Evolutionary conservation across 495 filamentous ascomycete species (phyloP).

Genomic region (Hypoxylon intermedium): DNA sequence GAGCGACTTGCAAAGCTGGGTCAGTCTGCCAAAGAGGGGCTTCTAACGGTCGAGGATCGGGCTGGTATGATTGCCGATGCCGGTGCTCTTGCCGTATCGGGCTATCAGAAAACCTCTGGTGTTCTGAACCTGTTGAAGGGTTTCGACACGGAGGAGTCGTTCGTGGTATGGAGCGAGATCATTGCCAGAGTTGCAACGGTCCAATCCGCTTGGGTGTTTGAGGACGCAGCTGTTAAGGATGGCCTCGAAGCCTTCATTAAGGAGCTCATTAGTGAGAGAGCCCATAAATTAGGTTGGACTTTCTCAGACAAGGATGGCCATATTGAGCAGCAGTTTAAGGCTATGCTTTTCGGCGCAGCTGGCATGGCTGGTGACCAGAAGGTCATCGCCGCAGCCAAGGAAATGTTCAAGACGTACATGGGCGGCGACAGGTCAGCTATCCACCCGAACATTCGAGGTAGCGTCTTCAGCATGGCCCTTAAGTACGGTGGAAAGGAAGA

Average conservation of each 20-base stretch:
- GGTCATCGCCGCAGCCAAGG: slow-evolving; percentile 67
- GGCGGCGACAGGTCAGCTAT: slow-evolving; percentile 71
- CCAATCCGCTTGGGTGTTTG: slow-evolving; percentile 87
- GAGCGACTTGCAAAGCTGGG: slow-evolving; percentile 74
- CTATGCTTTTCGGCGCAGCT: slow-evolving; percentile 70
- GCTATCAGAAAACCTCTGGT: slow-evolving; percentile 92
- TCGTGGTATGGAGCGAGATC: slow-evolving; percentile 95
- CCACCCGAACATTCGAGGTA: slow-evolving; percentile 74
- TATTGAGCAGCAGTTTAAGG: slow-evolving; percentile 86
- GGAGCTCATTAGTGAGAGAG: slow-evolving; percentile 74
- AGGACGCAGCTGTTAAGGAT: slow-evolving; percentile 72
- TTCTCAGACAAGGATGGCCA: slow-evolving; percentile 85
- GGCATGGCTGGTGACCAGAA: slow-evolving; percentile 70
- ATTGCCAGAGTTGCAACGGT: slow-evolving; percentile 75
- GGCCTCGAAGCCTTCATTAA: slow-evolving; percentile 83
- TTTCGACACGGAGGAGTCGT: slow-evolving; percentile 83
- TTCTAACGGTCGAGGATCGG: slow-evolving; percentile 91
- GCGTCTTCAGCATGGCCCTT: slow-evolving; percentile 74
- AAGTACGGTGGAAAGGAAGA: slow-evolving; percentile 76
- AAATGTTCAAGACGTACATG: slow-evolving; percentile 76
- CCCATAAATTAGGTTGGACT: slow-evolving; percentile 85
- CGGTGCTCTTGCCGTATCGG: slow-evolving; percentile 85
- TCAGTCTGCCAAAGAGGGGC: slow-evolving; percentile 81
- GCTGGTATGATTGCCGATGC: slow-evolving; percentile 97
- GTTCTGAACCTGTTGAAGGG: slow-evolving; percentile 83